Evolutionary conservation across 345 rosid species (phyloP), one percentile per base, ranked within the genome.

Genomic region (Dimocarpus longan): DNA sequence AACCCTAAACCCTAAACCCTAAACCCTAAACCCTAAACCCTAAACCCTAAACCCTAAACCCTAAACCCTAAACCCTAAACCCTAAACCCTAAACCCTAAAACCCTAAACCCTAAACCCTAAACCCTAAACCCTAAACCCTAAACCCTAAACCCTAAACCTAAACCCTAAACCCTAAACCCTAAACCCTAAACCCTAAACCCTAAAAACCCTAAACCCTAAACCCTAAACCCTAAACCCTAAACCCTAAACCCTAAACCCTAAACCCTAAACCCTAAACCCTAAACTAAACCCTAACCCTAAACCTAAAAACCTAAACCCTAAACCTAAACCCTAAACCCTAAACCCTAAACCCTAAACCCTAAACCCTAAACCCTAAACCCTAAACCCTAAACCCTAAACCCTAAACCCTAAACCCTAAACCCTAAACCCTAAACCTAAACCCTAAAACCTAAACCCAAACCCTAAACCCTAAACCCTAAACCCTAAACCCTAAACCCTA

Each of bases 61-160:
- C 78, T 42, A 73, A 78, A 67, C 73, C 80, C 78, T 12, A 54
- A 76, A 69, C 81, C 84, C 79, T 42, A 77, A 82, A 68, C 81
- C 81, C 67, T 73, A 24, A 54, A 71, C 72, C 81, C 81, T 78
- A n/a, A n/a, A n/a, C n/a, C n/a, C n/a, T n/a, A n/a, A 48, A 72
- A 82, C 68, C 81, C 81, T 77, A 82, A 82, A 73, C 84, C 83
- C 67, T 66, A 82, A 78, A 74, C 81, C 84, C 74, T n/a, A 78
- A 82, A 82, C 75, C 80, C 80, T 78, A 73, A 82, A 78, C 81
- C 81, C 80, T 66, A 63, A 82, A 78, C 82, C 85, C 81, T 79
- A 66, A 79, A 73, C 78, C 81, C 48, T 44, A 44, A 44, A 44
- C 43, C 48, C 48, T 44, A 44, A 44, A 3, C 48, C 48, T 44